phyloP scores from a whole-genome alignment of 1,139 yeast genomes.

The Geotrichum klebahnii region DNA sequence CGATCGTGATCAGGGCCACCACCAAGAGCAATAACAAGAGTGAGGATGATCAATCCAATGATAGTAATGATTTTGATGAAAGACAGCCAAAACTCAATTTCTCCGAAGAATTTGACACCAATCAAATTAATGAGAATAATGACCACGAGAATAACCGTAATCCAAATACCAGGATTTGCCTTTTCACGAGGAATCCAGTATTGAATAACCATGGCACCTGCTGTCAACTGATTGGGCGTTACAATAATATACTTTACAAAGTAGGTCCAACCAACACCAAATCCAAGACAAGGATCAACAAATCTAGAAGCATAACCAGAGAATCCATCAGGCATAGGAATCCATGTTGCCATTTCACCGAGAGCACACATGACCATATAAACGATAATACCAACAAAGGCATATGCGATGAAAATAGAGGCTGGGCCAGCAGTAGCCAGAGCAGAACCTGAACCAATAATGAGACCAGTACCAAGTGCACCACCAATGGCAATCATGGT shows the following conservation, averaged over 20 bases:
- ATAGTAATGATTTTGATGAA: slow-evolving; percentile 65
- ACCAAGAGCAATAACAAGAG: slow-evolving; percentile 68
- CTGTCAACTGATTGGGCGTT: slow-evolving; percentile 56
- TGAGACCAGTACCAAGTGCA: slow-evolving; percentile 60
- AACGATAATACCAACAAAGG: slow-evolving; percentile 59
- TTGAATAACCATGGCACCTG: slow-evolving; percentile 58
- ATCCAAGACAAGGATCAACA: slow-evolving; percentile 66
- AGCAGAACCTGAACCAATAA: slow-evolving; percentile 70
- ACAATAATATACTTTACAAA: slow-evolving; percentile 59
- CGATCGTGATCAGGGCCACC: slow-evolving; percentile 64
- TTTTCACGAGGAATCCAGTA: slow-evolving; percentile 53
- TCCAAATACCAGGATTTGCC: slow-evolving; percentile 66
- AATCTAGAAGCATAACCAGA: slow-evolving; percentile 67
- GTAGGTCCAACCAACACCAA: slow-evolving; percentile 69
- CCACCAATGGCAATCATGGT: slow-evolving; percentile 68
- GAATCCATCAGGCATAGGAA: slow-evolving; percentile 66
- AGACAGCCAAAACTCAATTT: slow-evolving; percentile 66
- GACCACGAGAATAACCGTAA: slow-evolving; percentile 59
- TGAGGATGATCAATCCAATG: slow-evolving; percentile 63
- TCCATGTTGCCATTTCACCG: slow-evolving; percentile 72
- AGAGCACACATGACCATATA: slow-evolving; percentile 66
- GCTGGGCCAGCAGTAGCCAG: slow-evolving; percentile 68
- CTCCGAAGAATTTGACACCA: slow-evolving; percentile 65
- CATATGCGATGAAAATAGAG: slow-evolving; percentile 56
- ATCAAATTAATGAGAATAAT: slow-evolving; percentile 52